Percentiles rank a stretch among this genome's conserved stretches.
These are phyloP conservation scores for Ascocoryne sarcoides DNA, from an alignment of 2,329 filamentous ascomycete species.

Conservation along the genomic window DNA sequence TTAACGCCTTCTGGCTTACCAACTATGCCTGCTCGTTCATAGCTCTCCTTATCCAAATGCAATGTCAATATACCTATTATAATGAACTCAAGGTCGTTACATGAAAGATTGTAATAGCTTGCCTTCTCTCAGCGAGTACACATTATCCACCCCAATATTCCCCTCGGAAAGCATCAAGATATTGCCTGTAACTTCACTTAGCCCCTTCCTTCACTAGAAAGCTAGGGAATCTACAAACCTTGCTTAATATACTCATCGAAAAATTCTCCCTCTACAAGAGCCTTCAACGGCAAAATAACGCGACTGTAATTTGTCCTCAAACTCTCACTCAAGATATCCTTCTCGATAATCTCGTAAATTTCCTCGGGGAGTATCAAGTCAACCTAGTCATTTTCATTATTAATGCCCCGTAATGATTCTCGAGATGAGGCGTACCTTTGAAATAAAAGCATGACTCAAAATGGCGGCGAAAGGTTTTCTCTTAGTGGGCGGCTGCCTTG, in stretches of 20 bases:
- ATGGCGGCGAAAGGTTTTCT: constrained; percentile 70
- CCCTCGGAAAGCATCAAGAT: constrained; percentile 80
- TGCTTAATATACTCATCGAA: constrained; percentile 78
- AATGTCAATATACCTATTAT: constrained; percentile 58
- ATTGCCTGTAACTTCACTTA: constrained; percentile 46
- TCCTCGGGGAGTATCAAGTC: constrained; percentile 67
- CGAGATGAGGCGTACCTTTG: constrained; percentile 43
- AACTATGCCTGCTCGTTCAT: constrained; percentile 72
- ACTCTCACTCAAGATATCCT: constrained; percentile 39
- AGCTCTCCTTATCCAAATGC: constrained; percentile 71
- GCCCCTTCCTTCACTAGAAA: background rate
- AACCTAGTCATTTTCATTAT: constrained; percentile 34
- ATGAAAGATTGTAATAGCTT: constrained; percentile 14
- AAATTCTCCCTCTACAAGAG: constrained; percentile 66
- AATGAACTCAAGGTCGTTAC: constrained; percentile 5
- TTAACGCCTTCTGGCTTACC: constrained; percentile 58
- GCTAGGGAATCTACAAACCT: constrained; percentile 15
- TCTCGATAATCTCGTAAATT: constrained; percentile 43
- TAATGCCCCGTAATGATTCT: background rate
- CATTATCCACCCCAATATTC: constrained; percentile 57
- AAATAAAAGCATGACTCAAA: constrained; percentile 54
- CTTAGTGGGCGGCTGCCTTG: constrained; percentile 59
- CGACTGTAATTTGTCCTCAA: constrained; percentile 48
- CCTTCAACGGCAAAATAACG: constrained; percentile 63
- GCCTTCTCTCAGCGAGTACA: constrained; percentile 65